phyloP scores from a whole-genome alignment of 1,284 basidiomycete species.

The Takashimella tepidaria region DNA sequence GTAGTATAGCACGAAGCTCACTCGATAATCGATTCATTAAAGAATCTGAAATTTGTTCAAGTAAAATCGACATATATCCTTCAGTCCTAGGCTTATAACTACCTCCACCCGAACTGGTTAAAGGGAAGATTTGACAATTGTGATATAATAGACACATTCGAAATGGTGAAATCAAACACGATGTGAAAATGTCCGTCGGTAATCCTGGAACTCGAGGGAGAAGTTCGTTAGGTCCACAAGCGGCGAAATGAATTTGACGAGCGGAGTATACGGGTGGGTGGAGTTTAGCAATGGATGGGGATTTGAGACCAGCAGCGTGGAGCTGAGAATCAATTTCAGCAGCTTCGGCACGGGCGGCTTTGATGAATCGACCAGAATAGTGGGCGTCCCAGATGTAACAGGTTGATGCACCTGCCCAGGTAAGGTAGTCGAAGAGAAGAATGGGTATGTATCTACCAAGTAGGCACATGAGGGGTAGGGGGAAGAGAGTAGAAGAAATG shows the following conservation, averaged over 20 bases:
- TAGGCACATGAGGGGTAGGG: neutral
- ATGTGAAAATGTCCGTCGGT: conserved; percentile 37
- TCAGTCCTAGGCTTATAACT: conserved; percentile 10
- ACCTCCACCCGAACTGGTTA: conserved; percentile 16
- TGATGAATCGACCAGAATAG: conserved; percentile 32
- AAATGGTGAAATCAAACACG: conserved; percentile 31
- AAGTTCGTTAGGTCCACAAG: conserved; percentile 27
- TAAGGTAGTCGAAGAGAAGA: conserved; percentile 34
- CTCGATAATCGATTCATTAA: conserved; percentile 27
- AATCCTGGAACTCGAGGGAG: conserved; percentile 27
- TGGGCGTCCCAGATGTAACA: conserved; percentile 40
- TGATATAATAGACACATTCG: conserved; percentile 28
- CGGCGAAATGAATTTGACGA: conserved; percentile 37
- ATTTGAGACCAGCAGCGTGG: conserved; percentile 20
- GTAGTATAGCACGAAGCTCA: conserved; percentile 29
- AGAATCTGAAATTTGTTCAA: conserved; percentile 19
- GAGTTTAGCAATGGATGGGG: conserved; percentile 21
- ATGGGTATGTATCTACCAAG: conserved; percentile 35
- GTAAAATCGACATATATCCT: conserved; percentile 26
- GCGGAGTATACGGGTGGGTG: conserved; percentile 31
- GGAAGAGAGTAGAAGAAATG: neutral
- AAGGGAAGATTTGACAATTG: conserved; percentile 32
- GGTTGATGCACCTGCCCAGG: conserved; percentile 34
- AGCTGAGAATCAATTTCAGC: conserved; percentile 38
- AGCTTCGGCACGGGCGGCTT: conserved; percentile 26